Conservation (phyloP, 106 monocot species). For the Apostasia ramifera region DNA sequence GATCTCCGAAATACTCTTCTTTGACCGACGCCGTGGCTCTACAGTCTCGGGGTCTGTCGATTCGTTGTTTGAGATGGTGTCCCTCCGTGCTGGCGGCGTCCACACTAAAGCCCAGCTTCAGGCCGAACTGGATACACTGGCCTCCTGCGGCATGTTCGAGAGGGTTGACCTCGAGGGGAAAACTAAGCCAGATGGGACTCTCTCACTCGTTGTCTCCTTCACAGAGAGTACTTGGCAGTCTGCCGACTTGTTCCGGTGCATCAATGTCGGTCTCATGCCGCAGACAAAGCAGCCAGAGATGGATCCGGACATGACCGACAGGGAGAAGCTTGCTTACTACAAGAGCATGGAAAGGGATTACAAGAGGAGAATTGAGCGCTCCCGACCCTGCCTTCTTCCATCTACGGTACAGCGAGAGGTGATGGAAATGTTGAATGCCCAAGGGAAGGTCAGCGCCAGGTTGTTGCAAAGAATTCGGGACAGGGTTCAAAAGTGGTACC, state of each 20-base stretch:
- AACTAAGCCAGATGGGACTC: conserved; percentile 83
- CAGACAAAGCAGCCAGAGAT: conserved; percentile 77
- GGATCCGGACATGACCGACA: conserved; percentile 93
- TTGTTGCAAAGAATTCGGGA: conserved; percentile 89
- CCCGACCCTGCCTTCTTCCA: conserved; percentile 74
- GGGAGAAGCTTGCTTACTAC: conserved; percentile 88
- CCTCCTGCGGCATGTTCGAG: conserved; percentile 97
- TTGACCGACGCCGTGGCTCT: conserved; percentile 45
- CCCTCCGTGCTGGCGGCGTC: conserved; percentile 72
- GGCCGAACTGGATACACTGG: conserved; percentile 80
- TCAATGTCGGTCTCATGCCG: conserved; percentile 82
- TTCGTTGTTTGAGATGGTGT: conserved; percentile 99
- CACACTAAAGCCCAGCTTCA: conserved; percentile 88
- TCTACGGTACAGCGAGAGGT: conserved; percentile 66
- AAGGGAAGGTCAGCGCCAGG: conserved; percentile 88
- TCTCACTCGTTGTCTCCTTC: conserved; percentile 66
- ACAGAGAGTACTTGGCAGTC: conserved; percentile 92
- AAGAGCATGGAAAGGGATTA: conserved; percentile 83
- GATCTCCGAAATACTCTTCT: conserved; percentile 86
- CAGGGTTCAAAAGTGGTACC: conserved; percentile 95
- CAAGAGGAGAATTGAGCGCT: conserved; percentile 52
- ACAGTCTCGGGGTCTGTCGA: conserved; percentile 49
- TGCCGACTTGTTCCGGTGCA: conserved; percentile 77
- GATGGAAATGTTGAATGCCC: conserved; percentile 59
- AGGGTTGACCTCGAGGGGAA: conserved; percentile 84